These are phyloP conservation scores for Platanthera guangdongensis DNA, from an alignment of 106 monocot species.

Conservation along the genomic window DNA sequence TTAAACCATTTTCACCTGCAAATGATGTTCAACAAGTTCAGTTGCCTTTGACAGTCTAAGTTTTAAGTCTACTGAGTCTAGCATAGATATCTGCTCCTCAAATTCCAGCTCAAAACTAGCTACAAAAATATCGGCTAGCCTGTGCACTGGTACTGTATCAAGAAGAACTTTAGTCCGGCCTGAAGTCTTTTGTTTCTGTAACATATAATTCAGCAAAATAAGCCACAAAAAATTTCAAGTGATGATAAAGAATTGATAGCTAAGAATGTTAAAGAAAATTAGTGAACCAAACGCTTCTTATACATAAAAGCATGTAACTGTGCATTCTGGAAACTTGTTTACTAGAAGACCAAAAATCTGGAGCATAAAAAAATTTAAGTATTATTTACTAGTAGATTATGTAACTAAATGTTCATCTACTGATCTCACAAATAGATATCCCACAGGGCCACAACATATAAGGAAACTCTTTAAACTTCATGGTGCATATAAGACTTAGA, in stretches of 20 bases:
- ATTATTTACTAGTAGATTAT: too few relatives aligned
- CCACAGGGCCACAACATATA: too few relatives aligned
- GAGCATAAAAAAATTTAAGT: too few relatives aligned
- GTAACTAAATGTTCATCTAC: too few relatives aligned
- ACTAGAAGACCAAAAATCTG: too few relatives aligned
- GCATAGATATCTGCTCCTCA: slow-evolving; percentile 96
- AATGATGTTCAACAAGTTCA: slow-evolving; percentile 86
- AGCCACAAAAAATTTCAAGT: background rate
- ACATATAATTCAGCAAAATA: slow-evolving; percentile 4
- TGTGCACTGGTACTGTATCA: slow-evolving; percentile 95
- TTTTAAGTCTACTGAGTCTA: slow-evolving; percentile 95
- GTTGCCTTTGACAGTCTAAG: slow-evolving; percentile 82
- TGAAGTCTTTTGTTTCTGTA: slow-evolving; percentile 98
- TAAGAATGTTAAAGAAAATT: background rate
- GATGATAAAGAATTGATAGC: background rate
- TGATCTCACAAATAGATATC: too few relatives aligned
- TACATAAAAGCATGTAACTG: background rate
- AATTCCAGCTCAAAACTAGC: slow-evolving; percentile 99
- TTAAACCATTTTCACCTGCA: slow-evolving; percentile 55
- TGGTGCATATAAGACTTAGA: too few relatives aligned
- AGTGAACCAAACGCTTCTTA: background rate
- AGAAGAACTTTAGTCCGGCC: slow-evolving; percentile 98
- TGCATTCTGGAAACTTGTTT: background rate
- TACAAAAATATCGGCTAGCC: slow-evolving; percentile 98
- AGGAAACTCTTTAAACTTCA: too few relatives aligned